Percentiles rank a stretch among this genome's conserved stretches.
These are phyloP conservation scores for Davidsoniella australis DNA, from an alignment of 2,329 filamentous ascomycete genomes.

Conservation along the genomic window DNA sequence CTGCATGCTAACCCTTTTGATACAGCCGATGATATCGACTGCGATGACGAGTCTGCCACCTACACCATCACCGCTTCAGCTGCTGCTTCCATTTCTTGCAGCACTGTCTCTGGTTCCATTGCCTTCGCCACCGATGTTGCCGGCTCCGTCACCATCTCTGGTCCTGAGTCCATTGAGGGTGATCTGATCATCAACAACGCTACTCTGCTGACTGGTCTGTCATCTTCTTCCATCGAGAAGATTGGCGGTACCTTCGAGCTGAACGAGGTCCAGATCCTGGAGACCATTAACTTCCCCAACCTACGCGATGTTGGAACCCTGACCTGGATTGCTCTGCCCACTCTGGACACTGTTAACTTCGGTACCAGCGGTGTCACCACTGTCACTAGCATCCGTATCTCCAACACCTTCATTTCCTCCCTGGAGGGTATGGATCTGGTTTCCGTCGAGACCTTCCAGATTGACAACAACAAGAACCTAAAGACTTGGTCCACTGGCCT, in stretches of 20 bases:
- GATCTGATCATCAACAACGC: slow-evolving; percentile 43
- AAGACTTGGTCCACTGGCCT: slow-evolving; percentile 61
- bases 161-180: slow-evolving; percentile 38
- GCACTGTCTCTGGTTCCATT: slow-evolving; percentile 41
- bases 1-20: not conserved
- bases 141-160: slow-evolving; percentile 43
- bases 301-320: slow-evolving; percentile 52
- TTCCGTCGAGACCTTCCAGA: slow-evolving; percentile 53
- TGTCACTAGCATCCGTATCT: slow-evolving; percentile 54
- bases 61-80: slow-evolving; percentile 43
- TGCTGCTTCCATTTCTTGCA: slow-evolving; percentile 46
- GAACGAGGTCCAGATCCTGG: slow-evolving; percentile 49
- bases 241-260: slow-evolving; percentile 59
- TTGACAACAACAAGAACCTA: slow-evolving; percentile 82
- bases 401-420: slow-evolving; percentile 68
- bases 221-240: slow-evolving; percentile 39
- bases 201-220: slow-evolving; percentile 40
- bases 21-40: slow-evolving; percentile 12
- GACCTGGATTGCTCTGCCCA: slow-evolving; percentile 54
- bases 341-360: slow-evolving; percentile 32
- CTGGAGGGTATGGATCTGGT: slow-evolving; percentile 69
- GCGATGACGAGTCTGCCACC: slow-evolving; percentile 21
- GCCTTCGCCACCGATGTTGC: slow-evolving; percentile 25
- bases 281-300: slow-evolving; percentile 45
- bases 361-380: slow-evolving; percentile 42